Evolutionary conservation across 257 asterid genomes (phyloP), one percentile per base, ranked within the genome.

Genomic region (Solanum chilense): DNA sequence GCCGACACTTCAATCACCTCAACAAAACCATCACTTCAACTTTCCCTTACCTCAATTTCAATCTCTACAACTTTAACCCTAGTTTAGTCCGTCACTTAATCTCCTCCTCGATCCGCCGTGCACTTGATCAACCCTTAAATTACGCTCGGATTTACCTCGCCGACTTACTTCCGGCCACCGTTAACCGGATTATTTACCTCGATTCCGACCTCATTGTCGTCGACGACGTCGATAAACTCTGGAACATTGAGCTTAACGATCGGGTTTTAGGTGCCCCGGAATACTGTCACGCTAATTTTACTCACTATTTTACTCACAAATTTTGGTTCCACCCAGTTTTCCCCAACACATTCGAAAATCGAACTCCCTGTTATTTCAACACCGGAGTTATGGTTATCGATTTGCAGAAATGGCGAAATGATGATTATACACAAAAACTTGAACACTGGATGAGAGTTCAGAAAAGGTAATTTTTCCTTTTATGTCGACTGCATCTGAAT

Each of bases 301-400:
- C 89, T 80, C 93, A 91, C 45, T 96, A 96, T 89, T 96, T 96
- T 90, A 95, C 98, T 9, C 9, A 93, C 12, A 87, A 86, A 15
- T 96, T 96, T 92, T 96, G 98, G 99, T 87, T 94, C 0, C 92
- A 87, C 75, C 95, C 94, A 0, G 41, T 73, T 7, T 89, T 93
- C 80, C 86, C 93, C 86, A 74, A 76, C 78, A 73, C 91, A 0
- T 94, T 96, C 78, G 77, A 87, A 39, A 87, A 82, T 73, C 92
- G 95, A 0, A 86, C 10, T 1, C 94, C 98, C 1, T 95, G 98
- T 35, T 96, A 96, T 25, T 96, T 96, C 92, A 96, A 96, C 92
- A 96, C 99, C 4, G 99, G 99, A 4, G 99, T 96, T 20, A 96
- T 96, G 98, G 98, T 96, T 9, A 89, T 96, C 81, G 94, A 96